A percentile compares a stretch with the other conserved stretches of the same genome.
phyloP scores from a whole-genome alignment of 2,329 filamentous ascomycete genomes.

The Aspergillus fructus region DNA sequence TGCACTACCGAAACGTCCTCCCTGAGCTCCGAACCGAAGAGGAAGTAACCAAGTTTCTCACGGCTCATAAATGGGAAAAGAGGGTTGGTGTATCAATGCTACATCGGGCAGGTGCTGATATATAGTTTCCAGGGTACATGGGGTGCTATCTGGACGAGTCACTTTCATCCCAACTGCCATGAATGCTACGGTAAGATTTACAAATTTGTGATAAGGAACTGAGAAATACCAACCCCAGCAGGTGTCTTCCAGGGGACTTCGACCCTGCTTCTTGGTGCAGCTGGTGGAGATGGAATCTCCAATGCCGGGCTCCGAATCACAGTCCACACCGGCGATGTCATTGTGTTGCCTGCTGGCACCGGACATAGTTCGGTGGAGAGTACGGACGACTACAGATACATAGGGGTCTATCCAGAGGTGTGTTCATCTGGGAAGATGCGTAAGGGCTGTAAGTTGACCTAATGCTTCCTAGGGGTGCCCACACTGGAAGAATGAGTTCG shows the following conservation, averaged over 20 bases:
- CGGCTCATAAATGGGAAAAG: slow-evolving; percentile 9
- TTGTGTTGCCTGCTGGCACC: slow-evolving; percentile 6
- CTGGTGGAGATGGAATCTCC: background rate
- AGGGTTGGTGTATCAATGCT: background rate
- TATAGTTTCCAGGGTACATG: background rate
- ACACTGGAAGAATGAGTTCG: background rate
- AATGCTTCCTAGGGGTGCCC: background rate
- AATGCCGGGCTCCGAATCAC: background rate
- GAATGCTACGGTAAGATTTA: slow-evolving; percentile 6
- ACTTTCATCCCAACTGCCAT: slow-evolving; percentile 10
- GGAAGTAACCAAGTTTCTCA: slow-evolving; percentile 3
- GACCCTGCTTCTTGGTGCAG: slow-evolving; percentile 1
- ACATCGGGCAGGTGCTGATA: background rate
- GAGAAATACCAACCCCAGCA: background rate
- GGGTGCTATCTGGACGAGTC: background rate
- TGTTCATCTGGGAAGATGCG: background rate
- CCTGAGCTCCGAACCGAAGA: slow-evolving; percentile 6
- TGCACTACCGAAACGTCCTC: slow-evolving; percentile 8
- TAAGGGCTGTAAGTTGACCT: background rate
- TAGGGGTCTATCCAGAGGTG: slow-evolving; percentile 7
- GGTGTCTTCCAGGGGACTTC: slow-evolving; percentile 6
- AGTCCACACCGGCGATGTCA: slow-evolving; percentile 1
- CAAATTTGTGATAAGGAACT: background rate
- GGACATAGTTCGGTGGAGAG: slow-evolving; percentile 6
- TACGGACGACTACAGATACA: background rate